Conservation (phyloP, 768 basidiomycete genomes). For the Lactarius sanguifluus region DNA sequence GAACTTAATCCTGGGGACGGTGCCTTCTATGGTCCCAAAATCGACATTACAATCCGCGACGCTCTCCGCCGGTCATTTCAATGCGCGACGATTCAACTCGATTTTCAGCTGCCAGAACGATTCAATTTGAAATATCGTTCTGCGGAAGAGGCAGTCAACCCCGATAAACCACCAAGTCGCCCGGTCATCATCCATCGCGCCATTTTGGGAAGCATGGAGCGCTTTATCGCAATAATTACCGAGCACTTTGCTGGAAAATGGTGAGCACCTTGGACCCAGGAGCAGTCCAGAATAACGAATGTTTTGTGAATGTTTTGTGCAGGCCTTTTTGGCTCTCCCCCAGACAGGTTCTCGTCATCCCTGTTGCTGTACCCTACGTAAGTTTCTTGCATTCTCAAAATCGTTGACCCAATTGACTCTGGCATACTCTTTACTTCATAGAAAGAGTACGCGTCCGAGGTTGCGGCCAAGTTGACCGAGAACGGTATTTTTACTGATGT, state of each 20-base stretch:
- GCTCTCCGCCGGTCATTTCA: constrained; percentile 93
- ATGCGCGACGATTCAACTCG: constrained; percentile 97
- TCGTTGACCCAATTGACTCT: neutral
- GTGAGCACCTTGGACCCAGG: constrained; percentile 40
- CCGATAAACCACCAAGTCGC: constrained; percentile 56
- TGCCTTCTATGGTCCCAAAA: constrained; percentile 99
- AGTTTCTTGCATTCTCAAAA: constrained; percentile 37
- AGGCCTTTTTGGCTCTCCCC: constrained; percentile 99
- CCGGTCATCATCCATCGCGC: constrained; percentile 99
- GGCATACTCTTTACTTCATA: constrained; percentile 35
- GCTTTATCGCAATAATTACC: constrained; percentile 95
- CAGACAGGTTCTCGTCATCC: constrained; percentile 93
- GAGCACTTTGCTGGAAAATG: constrained; percentile 99
- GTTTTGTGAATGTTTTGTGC: neutral
- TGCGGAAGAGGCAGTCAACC: constrained; percentile 63
- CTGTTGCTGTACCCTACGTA: constrained; percentile 87
- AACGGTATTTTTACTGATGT: constrained; percentile 87
- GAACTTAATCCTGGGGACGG: constrained; percentile 93
- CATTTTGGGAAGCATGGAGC: constrained; percentile 88
- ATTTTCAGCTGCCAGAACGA: constrained; percentile 96
- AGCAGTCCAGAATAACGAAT: neutral
- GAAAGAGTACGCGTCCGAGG: constrained; percentile 89
- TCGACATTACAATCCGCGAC: constrained; percentile 95
- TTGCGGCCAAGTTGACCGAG: constrained; percentile 63
- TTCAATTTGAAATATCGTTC: constrained; percentile 93